Evolutionary conservation across 345 rosid genomes (phyloP), one percentile per base, ranked within the genome.

Genomic region (Salix viminalis): DNA sequence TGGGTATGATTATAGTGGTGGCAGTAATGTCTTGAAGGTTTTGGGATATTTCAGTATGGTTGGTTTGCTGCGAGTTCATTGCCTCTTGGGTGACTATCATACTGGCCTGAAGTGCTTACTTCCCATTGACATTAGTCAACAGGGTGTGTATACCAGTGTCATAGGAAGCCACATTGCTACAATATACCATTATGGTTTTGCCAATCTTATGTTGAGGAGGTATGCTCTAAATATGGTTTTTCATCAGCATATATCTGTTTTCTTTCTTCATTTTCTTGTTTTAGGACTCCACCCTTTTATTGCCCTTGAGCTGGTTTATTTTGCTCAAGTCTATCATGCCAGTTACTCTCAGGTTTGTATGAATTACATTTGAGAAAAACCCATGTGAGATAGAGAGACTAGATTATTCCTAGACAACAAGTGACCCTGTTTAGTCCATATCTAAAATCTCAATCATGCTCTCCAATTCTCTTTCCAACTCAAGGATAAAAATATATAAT

Each of bases 11-110:
- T 96, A 92, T 76, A 87, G 65, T 83, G 99, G 99, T 67, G 99
- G 99, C 19, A 96, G 99, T 77, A 96, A 96, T 65, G 98, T 94
- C 68, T 81, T 94, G 91, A 96, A 96, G 87, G 98, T 96, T 76
- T 82, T 96, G 60, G 99, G 99, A 44, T 96, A 94, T 82, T 96
- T 96, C 85, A 96, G 99, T 84, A 91, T 91, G 97, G 96, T 96
- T 50, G 99, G 97, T 76, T 85, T 96, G 82, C 82, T 96, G 76
- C 91, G 97, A 46, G 99, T 96, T 78, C 98, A 96, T 77, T 96
- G 99, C 80, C 97, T 96, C 34, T 77, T 96, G 30, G 99, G 99
- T 52, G 99, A 96, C 81, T 94, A 96, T 85, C 97, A 94, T 64
- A 92, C 98, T 72, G 98, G 89, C 77, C 89, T 96, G 74, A 96